Evolutionary conservation across 2,329 filamentous ascomycete genomes (phyloP).

Genomic region (Ceratocystis ficicola): DNA sequence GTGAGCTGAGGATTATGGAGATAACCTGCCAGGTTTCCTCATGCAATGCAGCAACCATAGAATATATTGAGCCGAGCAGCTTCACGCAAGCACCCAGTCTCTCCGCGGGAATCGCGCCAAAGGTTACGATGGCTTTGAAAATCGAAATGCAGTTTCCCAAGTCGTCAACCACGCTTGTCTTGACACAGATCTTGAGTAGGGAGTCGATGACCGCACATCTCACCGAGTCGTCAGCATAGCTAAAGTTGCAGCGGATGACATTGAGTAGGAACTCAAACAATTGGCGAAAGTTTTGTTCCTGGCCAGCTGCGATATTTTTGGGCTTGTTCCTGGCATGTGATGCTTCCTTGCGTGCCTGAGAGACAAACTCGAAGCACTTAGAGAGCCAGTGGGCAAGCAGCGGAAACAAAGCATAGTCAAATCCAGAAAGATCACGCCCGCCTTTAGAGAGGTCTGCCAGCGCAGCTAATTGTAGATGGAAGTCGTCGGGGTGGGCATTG

Average conservation of each 20-base stretch:
- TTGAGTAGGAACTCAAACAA: slow-evolving; percentile 54
- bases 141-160: slow-evolving; percentile 55
- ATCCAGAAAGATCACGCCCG: slow-evolving; percentile 51
- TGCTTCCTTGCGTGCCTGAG: slow-evolving; percentile 39
- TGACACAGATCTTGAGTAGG: slow-evolving; percentile 54
- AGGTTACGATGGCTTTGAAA: slow-evolving; percentile 59
- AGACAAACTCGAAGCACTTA: slow-evolving; percentile 42
- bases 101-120: slow-evolving; percentile 52
- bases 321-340: slow-evolving; percentile 29
- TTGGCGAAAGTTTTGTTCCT: slow-evolving; percentile 50
- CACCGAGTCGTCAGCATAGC: slow-evolving; percentile 50
- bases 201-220: slow-evolving; percentile 49
- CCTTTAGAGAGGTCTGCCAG: slow-evolving; percentile 49
- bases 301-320: slow-evolving; percentile 28
- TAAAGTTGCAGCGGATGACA: slow-evolving; percentile 65
- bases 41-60: slow-evolving; percentile 47
- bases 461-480: slow-evolving; percentile 52
- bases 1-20: slow-evolving; percentile 58
- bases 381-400: slow-evolving; percentile 50
- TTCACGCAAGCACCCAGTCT: slow-evolving; percentile 55
- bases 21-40: slow-evolving; percentile 59
- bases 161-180: slow-evolving; percentile 52
- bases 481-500: slow-evolving; percentile 47
- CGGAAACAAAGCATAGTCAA: slow-evolving; percentile 55
- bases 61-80: slow-evolving; percentile 60